Evolutionary conservation across 805 yeast species (phyloP), one percentile per base, ranked within the genome.

Genomic region (Candida koratica): DNA sequence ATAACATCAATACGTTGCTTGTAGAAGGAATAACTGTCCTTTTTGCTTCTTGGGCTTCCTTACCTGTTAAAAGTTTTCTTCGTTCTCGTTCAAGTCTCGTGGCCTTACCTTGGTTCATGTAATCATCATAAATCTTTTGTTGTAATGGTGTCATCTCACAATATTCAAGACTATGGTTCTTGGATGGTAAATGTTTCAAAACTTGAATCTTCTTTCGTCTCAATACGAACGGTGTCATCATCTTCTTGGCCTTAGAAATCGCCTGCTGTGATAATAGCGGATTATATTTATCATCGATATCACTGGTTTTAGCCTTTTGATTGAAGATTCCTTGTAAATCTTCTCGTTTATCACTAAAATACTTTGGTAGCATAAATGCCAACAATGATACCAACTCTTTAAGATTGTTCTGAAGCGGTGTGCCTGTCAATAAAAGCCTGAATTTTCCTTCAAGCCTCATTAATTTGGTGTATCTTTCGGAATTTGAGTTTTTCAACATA

Each of bases 191-290:
- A 55, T 93, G 90, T 53, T 84, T 77, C 58, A 93, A 71, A 6
- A 93, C 98, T 60, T 90, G 97, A 38, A 77, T 84, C 63, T 93
- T 93, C 55, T 81, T 82, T 56, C 99, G 79, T 60, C 99, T 75
- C 51, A 93, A 66, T 6, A 93, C 90, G 64, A 93, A 93, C 4
- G 99, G 99, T 2, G 94, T 84, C 97, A 93, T 90, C 97, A 93
- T 90, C 4, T 93, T 83, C 56, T 86, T 87, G 3, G 99, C 99
- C 53, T 88, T 84, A 22, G 79, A 73, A 43, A 93, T 88, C 0
- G 98, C 94, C 61, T 90, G 95, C 46, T 82, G 84, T 0, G 97
- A 86, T 26, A 93, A 64, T 28, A 93, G 68, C 2, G 96, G 96
- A 47, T 85, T 84, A 52, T 75, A 82, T 36, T 64, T 67, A 13